Evolutionary conservation across 352 stramenopile species (phyloP), one percentile per base, ranked within the genome.

Genomic region (Phytophthora nicotianae): DNA sequence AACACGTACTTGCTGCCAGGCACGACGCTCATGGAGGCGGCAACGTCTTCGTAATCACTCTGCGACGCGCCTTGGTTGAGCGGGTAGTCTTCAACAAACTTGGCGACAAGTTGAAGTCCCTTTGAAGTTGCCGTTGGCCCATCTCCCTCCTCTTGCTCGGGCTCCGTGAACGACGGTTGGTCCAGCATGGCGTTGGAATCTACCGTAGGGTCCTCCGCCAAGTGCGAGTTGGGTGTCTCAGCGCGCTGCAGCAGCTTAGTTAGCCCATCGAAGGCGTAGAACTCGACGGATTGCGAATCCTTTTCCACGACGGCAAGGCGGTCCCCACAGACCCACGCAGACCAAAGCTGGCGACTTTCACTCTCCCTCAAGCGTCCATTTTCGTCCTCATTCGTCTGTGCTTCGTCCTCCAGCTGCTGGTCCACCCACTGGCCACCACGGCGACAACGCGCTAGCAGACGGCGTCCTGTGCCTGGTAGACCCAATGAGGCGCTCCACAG

Each of bases 251-350:
- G 51, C 20, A 78, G 45, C n/a, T 55, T 35, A 3, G 50, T 42
- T 0, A 91, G 72, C 5, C 79, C 82, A 13, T 88, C 72, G 29
- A 91, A 90, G 5, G 68, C 65, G 54, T 91, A 93, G 41, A 93
- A 86, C 63, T 93, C 84, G 55, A 90, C 72, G 24, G 50, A 62
- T 59, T 81, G 70, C 21, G 79, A 65, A 49, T 77, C 77, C 48
- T 77, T 75, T 51, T 90, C 77, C 6, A 90, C 77, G 16, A 93
- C 77, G 7, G 81, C 84, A 42, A 93, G 72, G n/a, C 70, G 68
- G 42, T 90, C 62, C 26, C 77, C 70, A 1, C 59, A 58, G 35
- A 86, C 48, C 84, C 84, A 93, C 23, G 74, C 57, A 16, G 80
- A 73, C 55, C 68, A 89, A 3, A 93, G 21, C n/a, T 71, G 54